A percentile compares a stretch with the other conserved stretches of the same genome.
phyloP scores from a whole-genome alignment of 2,329 filamentous ascomycete genomes.

The Neophaeococcomyces mojaviensis region DNA sequence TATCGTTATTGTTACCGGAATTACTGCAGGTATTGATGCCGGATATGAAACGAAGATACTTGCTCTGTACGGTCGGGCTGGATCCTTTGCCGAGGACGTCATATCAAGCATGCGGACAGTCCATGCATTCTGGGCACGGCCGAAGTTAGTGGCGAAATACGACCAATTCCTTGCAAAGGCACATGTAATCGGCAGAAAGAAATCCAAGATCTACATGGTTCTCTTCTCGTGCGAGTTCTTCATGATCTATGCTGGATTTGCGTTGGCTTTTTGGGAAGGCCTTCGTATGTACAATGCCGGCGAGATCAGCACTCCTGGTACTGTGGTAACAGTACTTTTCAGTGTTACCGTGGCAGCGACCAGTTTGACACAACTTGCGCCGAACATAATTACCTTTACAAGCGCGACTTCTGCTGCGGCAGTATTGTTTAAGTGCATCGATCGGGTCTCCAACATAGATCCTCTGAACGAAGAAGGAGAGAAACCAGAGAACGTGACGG shows the following conservation, averaged over 20 bases:
- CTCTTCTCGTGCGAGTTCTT: constrained; percentile 22
- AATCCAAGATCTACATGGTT: constrained; percentile 16
- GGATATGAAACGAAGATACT: constrained; percentile 20
- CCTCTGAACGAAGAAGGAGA: constrained; percentile 26
- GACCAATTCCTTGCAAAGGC: constrained; percentile 18
- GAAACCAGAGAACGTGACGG: constrained; percentile 21
- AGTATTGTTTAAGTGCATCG: constrained; percentile 33
- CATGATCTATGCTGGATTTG: constrained; percentile 27
- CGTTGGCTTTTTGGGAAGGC: constrained; percentile 29
- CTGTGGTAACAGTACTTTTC: constrained; percentile 24
- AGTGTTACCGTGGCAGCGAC: constrained; percentile 31
- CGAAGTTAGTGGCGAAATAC: constrained; percentile 16
- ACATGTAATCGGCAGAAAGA: constrained; percentile 16
- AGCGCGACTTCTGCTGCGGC: constrained; percentile 7
- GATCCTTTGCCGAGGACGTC: constrained; percentile 20
- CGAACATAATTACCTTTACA: constrained; percentile 17
- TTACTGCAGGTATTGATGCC: constrained; percentile 14
- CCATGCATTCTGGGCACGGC: constrained; percentile 22
- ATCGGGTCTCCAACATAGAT: constrained; percentile 34
- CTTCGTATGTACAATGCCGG: constrained; percentile 24
- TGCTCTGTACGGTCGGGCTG: constrained; percentile 18
- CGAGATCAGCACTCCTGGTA: constrained; percentile 17
- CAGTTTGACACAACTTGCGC: constrained; percentile 32
- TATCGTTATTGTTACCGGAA: constrained; percentile 14
- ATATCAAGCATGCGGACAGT: constrained; percentile 18